Evolutionary conservation across 495 filamentous ascomycete species (phyloP), one percentile per base, ranked within the genome.

Genomic region (Daldinia bambusicola): DNA sequence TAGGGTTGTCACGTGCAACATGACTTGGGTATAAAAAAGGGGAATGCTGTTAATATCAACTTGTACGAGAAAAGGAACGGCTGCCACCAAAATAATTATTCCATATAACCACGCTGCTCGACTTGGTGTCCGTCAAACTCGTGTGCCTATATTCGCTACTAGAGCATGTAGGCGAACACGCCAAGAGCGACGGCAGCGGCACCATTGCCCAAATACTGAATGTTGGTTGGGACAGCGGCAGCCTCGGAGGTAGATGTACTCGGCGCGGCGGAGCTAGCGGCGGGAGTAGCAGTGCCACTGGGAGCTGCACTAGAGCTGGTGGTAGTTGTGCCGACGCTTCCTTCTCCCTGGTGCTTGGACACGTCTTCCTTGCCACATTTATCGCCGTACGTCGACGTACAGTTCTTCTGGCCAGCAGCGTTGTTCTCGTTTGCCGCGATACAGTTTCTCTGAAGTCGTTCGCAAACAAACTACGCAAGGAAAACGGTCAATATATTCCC

Each of bases 291-390:
- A 7, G 53, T 56, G 0, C 31, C 53, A 36, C 48, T 52, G 9
- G 75, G 55, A 16, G 70, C 71, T 16, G 69, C 36, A 30, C 65
- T 67, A 53, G 75, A 32, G 14, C n/a, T n/a, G n/a, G 61, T 58
- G 50, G 66, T 71, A 55, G 74, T 76, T 10, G 73, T 18, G 20
- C 71, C 66, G 14, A 61, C 45, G 30, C 74, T 48, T 16, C 75
- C 63, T 26, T 76, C 63, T 56, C 71, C 75, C 52, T 78, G 69
- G 51, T 79, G 79, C 36, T 79, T 77, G 6, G 68, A 48, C n/a
- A 77, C 78, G 43, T 71, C 38, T 57, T 80, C 74, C 30, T 74
- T 75, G 20, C 78, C 79, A 69, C 80, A 82, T 6, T 80, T 75
- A 20, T 74, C 70, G 38, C 67, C 41, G 60, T 71, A 76, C 9